phyloP scores from a whole-genome alignment of 83 land plant genomes.

The Thuja plicata region DNA sequence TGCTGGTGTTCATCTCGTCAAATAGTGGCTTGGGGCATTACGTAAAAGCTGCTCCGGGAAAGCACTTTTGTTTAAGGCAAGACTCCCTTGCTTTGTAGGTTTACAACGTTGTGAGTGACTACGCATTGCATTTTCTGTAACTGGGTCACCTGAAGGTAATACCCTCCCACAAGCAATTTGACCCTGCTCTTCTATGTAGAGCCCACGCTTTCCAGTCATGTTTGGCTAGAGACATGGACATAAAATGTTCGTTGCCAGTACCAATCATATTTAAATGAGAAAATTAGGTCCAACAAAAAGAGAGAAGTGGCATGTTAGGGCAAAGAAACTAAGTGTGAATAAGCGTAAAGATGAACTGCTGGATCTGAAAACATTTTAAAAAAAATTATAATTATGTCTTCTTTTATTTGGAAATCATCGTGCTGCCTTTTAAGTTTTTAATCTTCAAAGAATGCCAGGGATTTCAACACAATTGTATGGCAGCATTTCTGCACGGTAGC shows the following conservation, averaged over 20 bases:
- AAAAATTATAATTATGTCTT: background rate
- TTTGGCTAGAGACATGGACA: background rate
- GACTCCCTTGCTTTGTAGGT: no score
- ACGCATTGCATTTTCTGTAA: no score
- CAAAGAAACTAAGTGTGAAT: background rate
- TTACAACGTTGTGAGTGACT: no score
- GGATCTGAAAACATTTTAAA: background rate
- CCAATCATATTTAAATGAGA: background rate
- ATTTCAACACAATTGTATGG: no score
- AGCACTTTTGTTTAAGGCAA: no score
- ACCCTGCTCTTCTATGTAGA: background rate
- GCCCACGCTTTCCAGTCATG: no score
- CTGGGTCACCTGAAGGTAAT: background rate
- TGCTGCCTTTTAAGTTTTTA: background rate
- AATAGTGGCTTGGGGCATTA: no score
- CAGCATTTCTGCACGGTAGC: background rate
- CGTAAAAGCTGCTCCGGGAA: no score
- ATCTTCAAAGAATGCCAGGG: background rate
- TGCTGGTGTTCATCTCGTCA: no score
- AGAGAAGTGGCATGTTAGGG: background rate
- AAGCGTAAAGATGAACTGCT: background rate
- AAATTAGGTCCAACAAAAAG: background rate
- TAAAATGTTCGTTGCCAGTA: background rate
- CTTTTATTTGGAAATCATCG: background rate
- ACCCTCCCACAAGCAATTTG: background rate